Conservation (phyloP, 2,329 filamentous ascomycete genomes). For the Fusarium lyarnte region DNA sequence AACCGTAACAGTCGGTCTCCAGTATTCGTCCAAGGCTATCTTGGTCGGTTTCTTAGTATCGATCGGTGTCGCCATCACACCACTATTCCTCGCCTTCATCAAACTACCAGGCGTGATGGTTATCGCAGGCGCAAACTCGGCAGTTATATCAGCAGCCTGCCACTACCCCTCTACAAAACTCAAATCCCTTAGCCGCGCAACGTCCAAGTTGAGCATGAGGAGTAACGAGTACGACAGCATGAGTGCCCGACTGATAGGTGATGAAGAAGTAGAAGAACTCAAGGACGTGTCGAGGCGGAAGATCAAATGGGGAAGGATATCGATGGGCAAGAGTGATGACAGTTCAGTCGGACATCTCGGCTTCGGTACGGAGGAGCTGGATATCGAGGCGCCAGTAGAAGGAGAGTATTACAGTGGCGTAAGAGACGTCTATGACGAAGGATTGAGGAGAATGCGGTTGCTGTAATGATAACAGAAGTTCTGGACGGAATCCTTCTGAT, state of each 20-base stretch:
- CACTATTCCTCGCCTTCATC: conserved; percentile 9
- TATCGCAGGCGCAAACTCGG: conserved; percentile 24
- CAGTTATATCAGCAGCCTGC: conserved; percentile 31
- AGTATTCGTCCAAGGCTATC: conserved; percentile 24
- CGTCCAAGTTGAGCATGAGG: not conserved
- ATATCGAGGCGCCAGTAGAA: conserved; percentile 19
- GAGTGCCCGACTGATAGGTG: not conserved
- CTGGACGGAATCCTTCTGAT: not conserved
- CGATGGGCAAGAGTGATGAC: conserved; percentile 7
- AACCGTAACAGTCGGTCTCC: not conserved
- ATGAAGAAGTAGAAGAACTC: not conserved
- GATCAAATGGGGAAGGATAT: conserved; percentile 27
- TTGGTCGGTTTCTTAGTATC: conserved; percentile 4
- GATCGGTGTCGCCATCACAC: conserved; percentile 1
- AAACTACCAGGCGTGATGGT: conserved; percentile 25
- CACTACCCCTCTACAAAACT: conserved; percentile 12
- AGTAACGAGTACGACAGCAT: not conserved
- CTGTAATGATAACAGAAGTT: not conserved
- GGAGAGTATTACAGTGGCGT: conserved; percentile 26
- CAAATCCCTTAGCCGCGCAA: not conserved
- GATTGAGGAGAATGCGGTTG: not conserved
- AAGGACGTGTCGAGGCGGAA: not conserved
- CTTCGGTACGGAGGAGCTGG: conserved; percentile 26
- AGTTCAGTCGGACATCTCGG: conserved; percentile 23
- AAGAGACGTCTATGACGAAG: not conserved